Conservation (phyloP, 2,329 filamentous ascomycete genomes). For the Penicillium polonicum region DNA sequence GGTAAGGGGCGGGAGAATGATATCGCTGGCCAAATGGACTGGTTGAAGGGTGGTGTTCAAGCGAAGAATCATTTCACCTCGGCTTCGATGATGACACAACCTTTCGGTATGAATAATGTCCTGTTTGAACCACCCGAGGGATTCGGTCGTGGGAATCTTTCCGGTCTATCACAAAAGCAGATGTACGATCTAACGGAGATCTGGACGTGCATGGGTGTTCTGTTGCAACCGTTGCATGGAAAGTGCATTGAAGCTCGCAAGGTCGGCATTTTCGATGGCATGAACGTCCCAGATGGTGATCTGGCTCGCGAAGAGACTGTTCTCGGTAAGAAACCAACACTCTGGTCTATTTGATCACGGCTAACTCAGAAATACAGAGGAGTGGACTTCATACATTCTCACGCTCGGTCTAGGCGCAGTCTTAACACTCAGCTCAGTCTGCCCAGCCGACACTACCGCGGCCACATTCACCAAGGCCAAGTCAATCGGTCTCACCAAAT, state of each 20-base stretch:
- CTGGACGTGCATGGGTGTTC: constrained; percentile 59
- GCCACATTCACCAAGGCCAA: constrained; percentile 54
- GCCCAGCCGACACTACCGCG: constrained; percentile 39
- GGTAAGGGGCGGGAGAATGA: constrained; percentile 59
- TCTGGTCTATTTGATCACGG: background rate
- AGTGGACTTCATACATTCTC: constrained; percentile 61
- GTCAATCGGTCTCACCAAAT: constrained; percentile 56
- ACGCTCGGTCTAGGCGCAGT: constrained; percentile 59
- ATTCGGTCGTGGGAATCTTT: constrained; percentile 58
- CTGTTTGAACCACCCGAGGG: constrained; percentile 56
- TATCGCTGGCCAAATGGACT: constrained; percentile 60
- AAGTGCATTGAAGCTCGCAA: constrained; percentile 55
- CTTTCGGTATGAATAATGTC: constrained; percentile 53
- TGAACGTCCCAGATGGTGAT: constrained; percentile 48
- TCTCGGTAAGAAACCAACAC: constrained; percentile 44
- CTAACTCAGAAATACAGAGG: constrained; percentile 44
- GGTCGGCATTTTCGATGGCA: constrained; percentile 57
- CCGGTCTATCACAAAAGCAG: constrained; percentile 55
- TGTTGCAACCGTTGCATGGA: constrained; percentile 57
- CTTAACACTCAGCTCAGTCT: constrained; percentile 50
- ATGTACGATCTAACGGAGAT: constrained; percentile 65
- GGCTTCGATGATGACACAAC: constrained; percentile 49
- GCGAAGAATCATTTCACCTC: constrained; percentile 46
- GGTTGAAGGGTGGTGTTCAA: constrained; percentile 58
- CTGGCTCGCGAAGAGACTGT: constrained; percentile 49